Evolutionary conservation across 305 asterid species (phyloP).

Genomic region (Rubia tinctorum): DNA sequence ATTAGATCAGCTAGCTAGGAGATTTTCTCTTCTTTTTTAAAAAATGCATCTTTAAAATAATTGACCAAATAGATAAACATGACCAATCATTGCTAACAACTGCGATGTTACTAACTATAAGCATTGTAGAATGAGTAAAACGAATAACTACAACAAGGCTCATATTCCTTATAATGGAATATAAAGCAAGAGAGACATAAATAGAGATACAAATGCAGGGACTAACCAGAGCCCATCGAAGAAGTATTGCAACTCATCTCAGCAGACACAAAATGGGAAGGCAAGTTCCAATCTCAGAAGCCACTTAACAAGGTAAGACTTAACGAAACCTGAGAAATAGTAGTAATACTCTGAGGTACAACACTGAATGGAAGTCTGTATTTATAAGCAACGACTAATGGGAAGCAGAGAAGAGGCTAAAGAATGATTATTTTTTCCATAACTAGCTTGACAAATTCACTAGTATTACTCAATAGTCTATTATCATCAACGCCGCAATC

Average conservation of each 20-base stretch:
- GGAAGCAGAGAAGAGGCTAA: constrained; percentile 6
- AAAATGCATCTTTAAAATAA: neutral
- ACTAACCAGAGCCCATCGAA: constrained; percentile 98
- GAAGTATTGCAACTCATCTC: constrained; percentile 77
- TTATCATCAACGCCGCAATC: constrained; percentile 94
- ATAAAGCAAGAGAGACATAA: constrained; percentile 7
- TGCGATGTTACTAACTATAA: neutral
- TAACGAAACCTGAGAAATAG: constrained; percentile 25
- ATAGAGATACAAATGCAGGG: constrained; percentile 2
- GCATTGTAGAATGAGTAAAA: too few species aligned
- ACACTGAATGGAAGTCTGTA: constrained; percentile 33
- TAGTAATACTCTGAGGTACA: constrained; percentile 38
- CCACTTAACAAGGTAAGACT: constrained; percentile 11
- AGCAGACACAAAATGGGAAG: constrained; percentile 19
- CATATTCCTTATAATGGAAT: neutral
- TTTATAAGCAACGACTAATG: constrained; percentile 29
- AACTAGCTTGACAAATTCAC: constrained; percentile 93
- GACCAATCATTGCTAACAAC: too few species aligned
- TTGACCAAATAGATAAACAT: neutral
- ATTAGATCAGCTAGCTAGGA: constrained; percentile 12
- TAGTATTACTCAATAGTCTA: constrained; percentile 72
- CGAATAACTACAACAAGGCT: too few species aligned
- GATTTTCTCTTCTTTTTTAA: neutral
- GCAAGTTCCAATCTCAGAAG: constrained; percentile 19
- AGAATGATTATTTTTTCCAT: constrained; percentile 74